phyloP scores from a whole-genome alignment of 192 early-diverging fungal genomes.

The Backusella australiensis region DNA sequence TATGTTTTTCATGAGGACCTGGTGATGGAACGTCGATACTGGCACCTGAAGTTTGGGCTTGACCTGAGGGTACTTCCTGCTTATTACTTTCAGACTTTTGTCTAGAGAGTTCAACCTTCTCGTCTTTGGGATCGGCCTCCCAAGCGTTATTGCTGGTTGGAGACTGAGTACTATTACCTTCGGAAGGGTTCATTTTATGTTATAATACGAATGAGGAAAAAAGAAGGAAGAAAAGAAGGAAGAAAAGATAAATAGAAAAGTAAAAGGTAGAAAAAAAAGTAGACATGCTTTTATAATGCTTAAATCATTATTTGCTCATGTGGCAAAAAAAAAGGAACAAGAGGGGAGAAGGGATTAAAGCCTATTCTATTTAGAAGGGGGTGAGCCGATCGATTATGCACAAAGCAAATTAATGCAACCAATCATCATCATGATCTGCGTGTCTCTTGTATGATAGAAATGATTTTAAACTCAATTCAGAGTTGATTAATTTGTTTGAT shows the following conservation, averaged over 20 bases:
- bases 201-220: not conserved
- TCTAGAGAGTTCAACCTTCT: not conserved
- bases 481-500: not conserved
- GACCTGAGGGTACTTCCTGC: not conserved
- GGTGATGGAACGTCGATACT: constrained; percentile 4
- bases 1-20: not conserved
- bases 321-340: not conserved
- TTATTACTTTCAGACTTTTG: not conserved
- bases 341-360: not conserved
- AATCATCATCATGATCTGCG: not conserved
- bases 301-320: not conserved
- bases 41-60: not conserved
- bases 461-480: not conserved
- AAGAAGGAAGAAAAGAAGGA: constrained; percentile 7
- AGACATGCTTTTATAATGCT: not conserved
- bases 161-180: not conserved
- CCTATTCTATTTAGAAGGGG: not conserved
- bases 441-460: not conserved
- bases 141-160: not conserved
- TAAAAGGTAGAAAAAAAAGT: no score
- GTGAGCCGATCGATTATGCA: not conserved
- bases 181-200: not conserved
- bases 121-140: not conserved
- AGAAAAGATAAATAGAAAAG: not conserved
- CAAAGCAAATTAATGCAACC: not conserved